Percentiles rank a stretch among this genome's conserved stretches.
phyloP scores from a whole-genome alignment of 1,284 basidiomycete species.

The Malassezia globosa region DNA sequence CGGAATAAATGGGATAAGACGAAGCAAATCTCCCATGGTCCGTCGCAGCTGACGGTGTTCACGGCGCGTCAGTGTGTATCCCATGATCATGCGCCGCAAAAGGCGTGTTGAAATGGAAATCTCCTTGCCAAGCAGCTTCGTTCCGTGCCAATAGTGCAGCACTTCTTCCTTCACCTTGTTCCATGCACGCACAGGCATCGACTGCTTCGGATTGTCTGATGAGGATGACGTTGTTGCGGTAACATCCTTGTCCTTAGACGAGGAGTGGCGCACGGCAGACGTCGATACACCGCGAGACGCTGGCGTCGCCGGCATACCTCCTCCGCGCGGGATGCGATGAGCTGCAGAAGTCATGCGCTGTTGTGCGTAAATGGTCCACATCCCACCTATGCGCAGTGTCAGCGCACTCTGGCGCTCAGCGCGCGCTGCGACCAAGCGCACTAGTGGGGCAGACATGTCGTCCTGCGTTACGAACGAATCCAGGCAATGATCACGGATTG shows the following conservation, averaged over 20 bases:
- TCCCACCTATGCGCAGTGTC: background rate
- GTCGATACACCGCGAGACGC: background rate
- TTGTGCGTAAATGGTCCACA: background rate
- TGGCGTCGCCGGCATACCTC: background rate
- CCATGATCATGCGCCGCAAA: constrained; percentile 82
- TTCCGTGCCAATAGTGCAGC: constrained; percentile 91
- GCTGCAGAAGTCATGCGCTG: too few relatives aligned
- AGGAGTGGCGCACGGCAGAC: background rate
- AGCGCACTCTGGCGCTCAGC: background rate
- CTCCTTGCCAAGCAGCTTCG: constrained; percentile 86
- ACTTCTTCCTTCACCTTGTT: constrained; percentile 90
- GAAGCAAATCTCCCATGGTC: constrained; percentile 80
- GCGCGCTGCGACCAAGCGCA: background rate
- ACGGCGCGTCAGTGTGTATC: constrained; percentile 77
- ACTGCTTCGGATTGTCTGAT: constrained; percentile 9
- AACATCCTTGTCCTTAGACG: constrained; percentile 1
- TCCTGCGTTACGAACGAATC: too few relatives aligned
- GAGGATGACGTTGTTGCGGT: too few relatives aligned
- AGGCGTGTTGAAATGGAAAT: constrained; percentile 78
- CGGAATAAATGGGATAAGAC: constrained; percentile 85
- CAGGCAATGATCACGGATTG: background rate
- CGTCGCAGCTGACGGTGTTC: constrained; percentile 87
- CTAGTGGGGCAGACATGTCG: background rate
- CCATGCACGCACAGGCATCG: constrained; percentile 53
- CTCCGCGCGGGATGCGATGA: too few relatives aligned